These are phyloP conservation scores for Piper betle DNA, from an alignment of 164 flowering plant species.

Conservation along the genomic window DNA sequence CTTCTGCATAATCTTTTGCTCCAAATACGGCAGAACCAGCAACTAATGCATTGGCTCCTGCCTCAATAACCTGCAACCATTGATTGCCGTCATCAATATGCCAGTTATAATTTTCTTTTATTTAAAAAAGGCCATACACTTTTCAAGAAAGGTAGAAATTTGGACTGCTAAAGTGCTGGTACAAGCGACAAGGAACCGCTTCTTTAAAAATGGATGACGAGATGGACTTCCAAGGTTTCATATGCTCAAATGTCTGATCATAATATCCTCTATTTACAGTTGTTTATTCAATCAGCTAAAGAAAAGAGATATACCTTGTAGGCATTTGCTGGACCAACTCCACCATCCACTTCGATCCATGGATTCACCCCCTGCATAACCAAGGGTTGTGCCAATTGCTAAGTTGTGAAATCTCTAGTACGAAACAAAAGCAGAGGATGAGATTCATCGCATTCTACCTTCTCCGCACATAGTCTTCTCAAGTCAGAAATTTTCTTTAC, in stretches of 20 bases:
- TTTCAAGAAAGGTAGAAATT: not conserved
- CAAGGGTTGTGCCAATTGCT: not conserved
- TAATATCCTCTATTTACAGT: too few species aligned
- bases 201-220: too few species aligned
- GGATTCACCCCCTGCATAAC: slow-evolving; percentile 85
- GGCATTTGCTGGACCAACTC: slow-evolving; percentile 85
- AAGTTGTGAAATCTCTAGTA: not conserved
- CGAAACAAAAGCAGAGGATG: not conserved
- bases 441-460: slow-evolving; percentile 29
- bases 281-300: not conserved
- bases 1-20: slow-evolving; percentile 93
- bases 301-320: slow-evolving; percentile 47
- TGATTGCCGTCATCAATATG: not conserved
- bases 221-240: too few species aligned
- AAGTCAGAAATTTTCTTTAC: slow-evolving; percentile 93
- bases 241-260: too few species aligned
- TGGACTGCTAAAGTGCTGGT: too few species aligned
- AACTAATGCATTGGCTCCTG: slow-evolving; percentile 95
- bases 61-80: slow-evolving; percentile 81
- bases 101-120: not conserved
- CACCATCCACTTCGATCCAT: slow-evolving; percentile 99
- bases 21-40: slow-evolving; percentile 99
- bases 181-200: too few species aligned
- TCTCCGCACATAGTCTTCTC: slow-evolving; percentile 85
- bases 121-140: not conserved